A percentile compares a stretch with the other conserved stretches of the same genome.
Evolutionary conservation across 805 yeast genomes (phyloP).

Genomic region (Wickerhamia fluorescens): DNA sequence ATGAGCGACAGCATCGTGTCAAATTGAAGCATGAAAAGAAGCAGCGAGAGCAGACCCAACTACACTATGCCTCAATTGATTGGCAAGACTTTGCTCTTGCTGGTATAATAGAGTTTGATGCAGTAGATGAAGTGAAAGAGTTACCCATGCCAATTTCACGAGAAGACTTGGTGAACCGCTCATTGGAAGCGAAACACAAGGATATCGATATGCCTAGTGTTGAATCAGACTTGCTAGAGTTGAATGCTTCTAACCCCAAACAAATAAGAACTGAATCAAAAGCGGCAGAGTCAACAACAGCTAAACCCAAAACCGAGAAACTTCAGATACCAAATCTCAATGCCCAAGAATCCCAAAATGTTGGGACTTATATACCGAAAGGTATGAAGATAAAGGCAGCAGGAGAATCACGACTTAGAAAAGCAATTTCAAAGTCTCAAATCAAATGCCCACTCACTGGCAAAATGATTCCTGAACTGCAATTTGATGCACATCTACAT

Average conservation of each 20-base stretch:
- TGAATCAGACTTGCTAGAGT: too few species aligned
- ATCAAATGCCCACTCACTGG: conserved; percentile 80
- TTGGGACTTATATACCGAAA: conserved; percentile 18
- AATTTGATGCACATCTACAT: conserved; percentile 66
- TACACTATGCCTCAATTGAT: conserved; percentile 68
- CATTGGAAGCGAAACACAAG: conserved; percentile 45
- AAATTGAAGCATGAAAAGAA: conserved; percentile 19
- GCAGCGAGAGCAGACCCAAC: conserved; percentile 29
- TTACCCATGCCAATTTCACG: conserved; percentile 49
- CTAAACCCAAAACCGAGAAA: conserved; percentile 20
- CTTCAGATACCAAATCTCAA: conserved; percentile 1
- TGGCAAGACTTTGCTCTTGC: conserved; percentile 82
- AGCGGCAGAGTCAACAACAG: conserved; percentile 13
- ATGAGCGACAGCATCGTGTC: conserved; percentile 31
- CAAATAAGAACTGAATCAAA: too few species aligned
- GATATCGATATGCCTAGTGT: too few species aligned
- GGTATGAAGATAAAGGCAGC: conserved; percentile 65
- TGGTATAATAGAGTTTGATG: conserved; percentile 60
- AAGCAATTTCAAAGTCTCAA: conserved; percentile 17
- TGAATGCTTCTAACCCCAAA: too few species aligned
- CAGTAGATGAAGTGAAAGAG: conserved; percentile 51
- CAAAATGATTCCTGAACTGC: conserved; percentile 57
- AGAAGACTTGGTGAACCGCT: conserved; percentile 53
- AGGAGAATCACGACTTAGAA: conserved; percentile 55
- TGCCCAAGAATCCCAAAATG: conserved; percentile 2